These are phyloP conservation scores for Fallopia convolvulus DNA, from an alignment of 148 eudicot genomes.

Conservation along the genomic window DNA sequence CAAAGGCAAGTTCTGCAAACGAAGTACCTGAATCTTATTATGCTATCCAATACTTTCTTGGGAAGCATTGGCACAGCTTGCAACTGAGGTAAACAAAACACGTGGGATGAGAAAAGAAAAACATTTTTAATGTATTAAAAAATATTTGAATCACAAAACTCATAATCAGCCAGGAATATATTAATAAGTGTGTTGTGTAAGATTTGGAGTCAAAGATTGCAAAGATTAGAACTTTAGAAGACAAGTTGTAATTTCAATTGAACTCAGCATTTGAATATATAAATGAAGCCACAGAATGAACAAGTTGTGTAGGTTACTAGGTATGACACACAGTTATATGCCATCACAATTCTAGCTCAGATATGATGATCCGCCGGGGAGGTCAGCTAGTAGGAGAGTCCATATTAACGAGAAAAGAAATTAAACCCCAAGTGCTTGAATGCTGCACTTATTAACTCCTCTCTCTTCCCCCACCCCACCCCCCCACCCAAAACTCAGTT, in stretches of 20 bases:
- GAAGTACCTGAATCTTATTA: constrained; percentile 45
- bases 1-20: neutral
- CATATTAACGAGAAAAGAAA: neutral
- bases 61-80: constrained; percentile 68
- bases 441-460: neutral
- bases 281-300: neutral
- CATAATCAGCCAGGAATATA: neutral
- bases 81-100: constrained; percentile 23
- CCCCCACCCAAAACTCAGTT: neutral
- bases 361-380: neutral
- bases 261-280: neutral
- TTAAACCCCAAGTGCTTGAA: neutral
- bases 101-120: neutral
- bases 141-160: neutral
- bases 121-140: neutral
- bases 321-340: neutral
- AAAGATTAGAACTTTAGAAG: neutral
- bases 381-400: neutral
- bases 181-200: neutral
- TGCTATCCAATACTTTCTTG: constrained; percentile 58
- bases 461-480: neutral
- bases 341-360: neutral
- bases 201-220: neutral
- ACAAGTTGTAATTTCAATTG: neutral
- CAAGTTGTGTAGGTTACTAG: neutral